Base-by-base conservation (phyloP, 441 rosid species). In the Adansonia rubrostipa region DNA sequence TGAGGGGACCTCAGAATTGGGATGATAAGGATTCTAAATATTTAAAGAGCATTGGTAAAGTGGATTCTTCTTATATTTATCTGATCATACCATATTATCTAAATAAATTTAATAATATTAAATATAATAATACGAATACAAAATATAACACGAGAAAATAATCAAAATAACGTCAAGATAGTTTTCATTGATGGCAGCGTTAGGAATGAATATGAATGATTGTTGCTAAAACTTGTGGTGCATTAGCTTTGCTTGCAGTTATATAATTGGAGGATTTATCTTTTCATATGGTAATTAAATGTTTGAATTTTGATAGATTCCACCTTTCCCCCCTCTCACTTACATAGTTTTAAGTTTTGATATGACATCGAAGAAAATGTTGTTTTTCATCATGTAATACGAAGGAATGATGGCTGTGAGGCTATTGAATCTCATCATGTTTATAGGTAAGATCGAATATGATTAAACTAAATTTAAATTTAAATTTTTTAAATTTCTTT, bases 11-110 rank as follows among this genome's bases (percentile, higher is more conserved):
- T 78, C 76, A 44, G 64, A 56, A 73, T 33, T 36, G 51, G 69
- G 70, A 78, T 47, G 84, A 80, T 56, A 78, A 82, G 64, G 71
- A 78, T 68, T 81, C 75, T 47, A 71, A 44, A 77, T 19, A 73
- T 24, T 3, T 53, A 17, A 10, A 48, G 69, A 40, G 33, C 28
- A 19, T 50, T 71, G 53, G 33, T 77, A 24, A 13, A 14, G 17
- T 24, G 72, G 78, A 82, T 76, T 79, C 76, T 56, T 53, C 11
- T 6, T 9, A 64, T 74, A 42, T 76, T 78, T 66, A 63, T 69
- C 48, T 2, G 8, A 9, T 11, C 51, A 66, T n/a, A 4, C 13
- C 70, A 65, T 40, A 3, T 1, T 5, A 5, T 15, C 2, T 4
- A 4, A 15, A 6, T 14, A 15, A 14, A 15, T 53, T 5, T 40